Evolutionary conservation across 495 filamentous ascomycete species (phyloP).

Genomic region (Xylaria intraflava): DNA sequence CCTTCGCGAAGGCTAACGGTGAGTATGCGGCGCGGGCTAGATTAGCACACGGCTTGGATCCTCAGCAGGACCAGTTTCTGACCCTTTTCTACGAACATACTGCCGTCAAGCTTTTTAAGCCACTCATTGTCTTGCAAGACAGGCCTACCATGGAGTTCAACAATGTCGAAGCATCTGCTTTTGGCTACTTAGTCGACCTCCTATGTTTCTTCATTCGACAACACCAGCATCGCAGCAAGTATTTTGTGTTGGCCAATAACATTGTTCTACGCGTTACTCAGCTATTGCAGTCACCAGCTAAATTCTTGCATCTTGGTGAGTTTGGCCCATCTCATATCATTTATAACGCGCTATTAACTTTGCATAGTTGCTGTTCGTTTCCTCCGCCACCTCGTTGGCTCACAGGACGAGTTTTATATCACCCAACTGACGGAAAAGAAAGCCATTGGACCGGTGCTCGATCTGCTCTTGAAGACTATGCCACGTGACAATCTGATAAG

Average conservation of each 20-base stretch:
- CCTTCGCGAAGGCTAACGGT: slow-evolving; percentile 56
- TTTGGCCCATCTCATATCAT: slow-evolving; percentile 5
- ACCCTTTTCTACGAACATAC: slow-evolving; percentile 86
- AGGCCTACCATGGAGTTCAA: slow-evolving; percentile 47
- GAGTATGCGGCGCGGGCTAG: slow-evolving; percentile 59
- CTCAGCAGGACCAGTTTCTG: slow-evolving; percentile 80
- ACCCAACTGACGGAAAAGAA: slow-evolving; percentile 77
- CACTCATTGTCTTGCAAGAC: slow-evolving; percentile 73
- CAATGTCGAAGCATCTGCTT: slow-evolving; percentile 79
- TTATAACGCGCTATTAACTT: not conserved
- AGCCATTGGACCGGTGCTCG: slow-evolving; percentile 80
- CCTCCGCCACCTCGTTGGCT: slow-evolving; percentile 77
- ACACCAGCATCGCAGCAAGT: slow-evolving; percentile 79
- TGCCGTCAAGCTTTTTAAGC: slow-evolving; percentile 78
- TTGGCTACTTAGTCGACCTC: slow-evolving; percentile 87
- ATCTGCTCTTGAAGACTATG: slow-evolving; percentile 85
- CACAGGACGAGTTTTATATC: slow-evolving; percentile 90
- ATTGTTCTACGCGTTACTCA: slow-evolving; percentile 76
- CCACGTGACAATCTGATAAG: slow-evolving; percentile 93
- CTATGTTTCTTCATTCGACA: slow-evolving; percentile 91
- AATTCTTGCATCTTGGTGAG: slow-evolving; percentile 87
- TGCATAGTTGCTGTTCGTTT: slow-evolving; percentile 79
- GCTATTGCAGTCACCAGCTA: slow-evolving; percentile 77
- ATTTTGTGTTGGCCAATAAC: slow-evolving; percentile 75
- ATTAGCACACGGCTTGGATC: slow-evolving; percentile 41